phyloP scores from a whole-genome alignment of 2,329 filamentous ascomycete genomes.

The Lachnellula cervina region DNA sequence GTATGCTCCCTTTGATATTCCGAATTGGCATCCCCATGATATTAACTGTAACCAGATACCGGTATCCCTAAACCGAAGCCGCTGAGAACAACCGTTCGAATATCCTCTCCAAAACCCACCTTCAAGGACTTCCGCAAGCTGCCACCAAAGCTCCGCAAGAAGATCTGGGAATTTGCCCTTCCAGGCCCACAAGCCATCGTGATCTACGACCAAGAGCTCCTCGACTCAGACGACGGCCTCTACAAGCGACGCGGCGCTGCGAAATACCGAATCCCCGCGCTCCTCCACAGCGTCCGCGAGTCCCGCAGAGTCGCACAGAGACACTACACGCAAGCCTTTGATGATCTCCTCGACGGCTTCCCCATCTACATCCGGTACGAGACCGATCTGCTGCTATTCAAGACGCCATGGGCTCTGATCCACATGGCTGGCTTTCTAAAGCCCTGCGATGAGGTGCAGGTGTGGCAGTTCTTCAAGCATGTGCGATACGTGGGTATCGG shows the following conservation, averaged over 20 bases:
- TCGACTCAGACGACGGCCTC: not conserved
- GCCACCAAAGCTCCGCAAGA: not conserved
- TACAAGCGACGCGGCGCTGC: not conserved
- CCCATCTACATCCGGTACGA: not conserved
- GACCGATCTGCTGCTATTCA: not conserved
- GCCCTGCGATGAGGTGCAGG: not conserved
- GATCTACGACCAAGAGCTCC: not conserved
- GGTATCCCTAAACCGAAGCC: not conserved
- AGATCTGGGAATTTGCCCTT: not conserved
- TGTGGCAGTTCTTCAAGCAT: not conserved
- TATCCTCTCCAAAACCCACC: not conserved
- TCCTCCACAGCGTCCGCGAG: not conserved
- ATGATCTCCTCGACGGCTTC: not conserved
- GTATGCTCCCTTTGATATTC: too few relatives aligned
- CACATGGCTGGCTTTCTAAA: not conserved
- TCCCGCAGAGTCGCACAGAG: not conserved
- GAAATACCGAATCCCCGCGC: not conserved
- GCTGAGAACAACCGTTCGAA: not conserved
- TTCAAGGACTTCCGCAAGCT: not conserved
- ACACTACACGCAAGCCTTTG: not conserved
- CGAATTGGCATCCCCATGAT: not conserved
- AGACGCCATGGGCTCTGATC: not conserved
- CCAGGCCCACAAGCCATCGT: not conserved
- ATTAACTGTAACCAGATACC: not conserved
- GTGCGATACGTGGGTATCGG: not conserved